phyloP scores from a whole-genome alignment of 2,329 filamentous ascomycete species.

The Aspergillus neotritici region DNA sequence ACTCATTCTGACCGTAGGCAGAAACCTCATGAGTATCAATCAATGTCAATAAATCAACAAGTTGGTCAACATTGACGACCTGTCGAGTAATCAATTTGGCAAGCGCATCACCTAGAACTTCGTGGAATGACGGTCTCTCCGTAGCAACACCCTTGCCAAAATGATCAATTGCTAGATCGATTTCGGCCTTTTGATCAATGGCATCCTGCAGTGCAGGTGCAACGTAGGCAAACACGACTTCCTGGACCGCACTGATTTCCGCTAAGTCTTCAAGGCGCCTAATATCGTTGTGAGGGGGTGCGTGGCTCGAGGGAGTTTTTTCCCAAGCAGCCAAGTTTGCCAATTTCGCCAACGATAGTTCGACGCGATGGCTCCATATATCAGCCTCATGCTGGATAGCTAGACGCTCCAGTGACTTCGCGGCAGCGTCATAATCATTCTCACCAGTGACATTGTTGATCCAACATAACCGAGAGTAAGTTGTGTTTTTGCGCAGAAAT shows the following conservation, averaged over 20 bases:
- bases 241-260: slow-evolving; percentile 70
- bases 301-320: slow-evolving; percentile 21
- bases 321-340: slow-evolving; percentile 61
- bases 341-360: slow-evolving; percentile 84
- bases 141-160: slow-evolving; percentile 52
- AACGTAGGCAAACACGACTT: slow-evolving; percentile 67
- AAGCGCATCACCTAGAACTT: slow-evolving; percentile 66
- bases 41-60: slow-evolving; percentile 66
- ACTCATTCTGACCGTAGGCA: slow-evolving; percentile 44
- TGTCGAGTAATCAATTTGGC: slow-evolving; percentile 64
- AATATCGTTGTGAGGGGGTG: slow-evolving; percentile 41
- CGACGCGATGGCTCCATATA: slow-evolving; percentile 88
- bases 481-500: slow-evolving; percentile 67
- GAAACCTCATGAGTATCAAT: slow-evolving; percentile 53
- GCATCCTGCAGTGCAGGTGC: slow-evolving; percentile 62
- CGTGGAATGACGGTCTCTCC: slow-evolving; percentile 60
- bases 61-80: slow-evolving; percentile 53
- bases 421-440: slow-evolving; percentile 67
- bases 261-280: slow-evolving; percentile 58
- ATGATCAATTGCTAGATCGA: slow-evolving; percentile 67
- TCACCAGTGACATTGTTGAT: slow-evolving; percentile 84
- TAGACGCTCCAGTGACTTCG: slow-evolving; percentile 62
- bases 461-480: slow-evolving; percentile 78
- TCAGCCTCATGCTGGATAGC: slow-evolving; percentile 69
- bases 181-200: slow-evolving; percentile 71